Conservation (phyloP, 176 grass and related monocot species). For the Avena atlantica region DNA sequence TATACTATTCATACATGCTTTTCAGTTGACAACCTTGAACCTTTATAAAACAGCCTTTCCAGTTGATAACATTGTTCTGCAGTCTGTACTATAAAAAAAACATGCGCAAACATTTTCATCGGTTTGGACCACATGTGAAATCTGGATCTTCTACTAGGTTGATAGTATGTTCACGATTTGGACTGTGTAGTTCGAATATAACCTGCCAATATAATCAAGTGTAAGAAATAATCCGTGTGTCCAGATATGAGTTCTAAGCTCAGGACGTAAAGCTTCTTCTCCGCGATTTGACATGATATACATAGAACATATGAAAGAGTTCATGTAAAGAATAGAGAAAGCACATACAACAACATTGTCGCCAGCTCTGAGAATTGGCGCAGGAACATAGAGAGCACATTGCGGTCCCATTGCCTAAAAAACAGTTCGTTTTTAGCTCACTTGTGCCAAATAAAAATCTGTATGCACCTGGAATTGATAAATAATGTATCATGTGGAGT, state of each 20-base stretch:
- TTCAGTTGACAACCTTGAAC: neutral
- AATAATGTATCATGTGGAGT: slow-evolving; percentile 1
- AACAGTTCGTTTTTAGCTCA: slow-evolving; percentile 35
- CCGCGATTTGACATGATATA: neutral
- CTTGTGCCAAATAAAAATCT: slow-evolving; percentile 14
- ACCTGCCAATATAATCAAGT: slow-evolving; percentile 55
- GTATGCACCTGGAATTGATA: neutral
- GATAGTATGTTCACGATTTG: slow-evolving; percentile 60
- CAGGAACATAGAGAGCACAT: slow-evolving; percentile 86
- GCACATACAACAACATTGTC: slow-evolving; percentile 76
- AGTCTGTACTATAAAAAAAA: neutral
- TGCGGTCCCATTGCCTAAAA: slow-evolving; percentile 77
- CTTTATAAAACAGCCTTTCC: neutral
- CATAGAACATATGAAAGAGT: neutral
- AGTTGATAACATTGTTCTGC: neutral
- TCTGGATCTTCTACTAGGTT: slow-evolving; percentile 72
- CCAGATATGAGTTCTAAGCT: neutral
- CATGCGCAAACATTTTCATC: neutral
- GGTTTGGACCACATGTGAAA: slow-evolving; percentile 65
- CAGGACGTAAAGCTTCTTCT: neutral
- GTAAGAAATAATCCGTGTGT: no score
- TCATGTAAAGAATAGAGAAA: slow-evolving; percentile 19
- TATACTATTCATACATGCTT: neutral
- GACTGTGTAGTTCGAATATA: slow-evolving; percentile 70
- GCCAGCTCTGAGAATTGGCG: slow-evolving; percentile 75